Conservation (phyloP, 2,329 filamentous ascomycete genomes). For the Ophiostoma quercus region DNA sequence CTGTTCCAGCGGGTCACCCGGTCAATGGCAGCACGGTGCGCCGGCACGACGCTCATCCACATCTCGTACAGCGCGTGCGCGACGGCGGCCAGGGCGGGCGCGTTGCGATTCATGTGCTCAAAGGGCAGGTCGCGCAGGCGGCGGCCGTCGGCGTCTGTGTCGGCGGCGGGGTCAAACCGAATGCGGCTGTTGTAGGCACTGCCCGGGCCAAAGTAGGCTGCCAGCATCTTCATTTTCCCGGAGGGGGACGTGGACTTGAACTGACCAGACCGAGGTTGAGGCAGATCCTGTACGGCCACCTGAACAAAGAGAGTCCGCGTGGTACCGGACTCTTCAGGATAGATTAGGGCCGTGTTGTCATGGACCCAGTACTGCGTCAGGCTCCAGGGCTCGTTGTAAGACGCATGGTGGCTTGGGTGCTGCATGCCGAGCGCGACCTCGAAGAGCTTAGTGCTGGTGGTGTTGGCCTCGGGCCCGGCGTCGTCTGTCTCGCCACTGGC, state of each 20-base stretch:
- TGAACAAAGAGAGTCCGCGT: conserved; percentile 23
- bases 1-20: conserved; percentile 17
- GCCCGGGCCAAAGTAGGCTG: conserved; percentile 18
- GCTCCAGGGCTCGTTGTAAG: conserved; percentile 20
- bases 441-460: background rate
- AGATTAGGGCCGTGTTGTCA: background rate
- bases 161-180: conserved; percentile 1
- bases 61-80: conserved; percentile 19
- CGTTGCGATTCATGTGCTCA: conserved; percentile 18
- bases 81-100: conserved; percentile 13
- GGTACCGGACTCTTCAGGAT: conserved; percentile 21
- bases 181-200: conserved; percentile 14
- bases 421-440: background rate
- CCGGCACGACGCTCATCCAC: conserved; percentile 17
- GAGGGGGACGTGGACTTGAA: too few relatives aligned
- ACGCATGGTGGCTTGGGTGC: conserved; percentile 23
- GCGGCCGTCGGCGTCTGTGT: background rate
- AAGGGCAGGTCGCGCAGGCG: conserved; percentile 15
- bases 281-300: conserved; percentile 3
- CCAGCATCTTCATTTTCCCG: background rate
- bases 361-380: background rate
- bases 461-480: background rate
- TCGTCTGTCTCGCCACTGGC: background rate
- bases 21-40: conserved; percentile 22
- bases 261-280: background rate